Evolutionary conservation across 805 yeast genomes (phyloP), one percentile per base, ranked within the genome.

Genomic region (Lachancea lanzarotensis): DNA sequence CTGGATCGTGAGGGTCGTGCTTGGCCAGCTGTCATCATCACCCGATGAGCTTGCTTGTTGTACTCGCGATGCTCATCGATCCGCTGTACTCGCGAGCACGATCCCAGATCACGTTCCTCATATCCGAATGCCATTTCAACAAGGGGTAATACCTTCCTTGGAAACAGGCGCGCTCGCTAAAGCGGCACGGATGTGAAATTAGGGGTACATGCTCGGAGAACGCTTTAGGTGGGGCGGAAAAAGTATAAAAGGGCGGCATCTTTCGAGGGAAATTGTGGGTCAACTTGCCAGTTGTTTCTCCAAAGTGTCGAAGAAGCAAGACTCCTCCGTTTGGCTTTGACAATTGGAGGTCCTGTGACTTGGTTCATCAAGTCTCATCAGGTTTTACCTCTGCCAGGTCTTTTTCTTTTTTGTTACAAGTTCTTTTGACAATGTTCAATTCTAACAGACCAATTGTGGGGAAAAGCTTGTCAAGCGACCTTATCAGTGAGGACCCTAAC

Each of bases 401-500:
- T n/a, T n/a, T n/a, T n/a, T n/a, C n/a, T n/a, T 35, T 20, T 6
- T 12, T 35, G 18, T 35, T 6, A 18, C 19, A 19, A 17, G 35
- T 18, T 17, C 9, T 15, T 29, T 35, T 9, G 30, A 46, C 27
- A 35, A 54, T 54, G 55, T 37, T 54, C 16, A 52, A 49, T 31
- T 48, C 45, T n/a, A 40, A 44, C 25, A 47, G 50, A 41, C 47
- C 47, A 3, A 44, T 45, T 17, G 35, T 47, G 41, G 52, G 51
- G 25, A 48, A 53, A 7, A 53, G 53, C 25, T 46, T 53, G 16
- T 50, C 57, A 10, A 60, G 57, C 48, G 66, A 61, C 45, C 48
- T 58, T 54, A 60, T 59, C 17, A 45, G 54, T 3, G 65, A 53
- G 39, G 63, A 61, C 45, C 60, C 60, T 9, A 63, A 66, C 30